These are phyloP conservation scores for Lepidium africanum DNA, from an alignment of 345 rosid species.

Conservation along the genomic window DNA sequence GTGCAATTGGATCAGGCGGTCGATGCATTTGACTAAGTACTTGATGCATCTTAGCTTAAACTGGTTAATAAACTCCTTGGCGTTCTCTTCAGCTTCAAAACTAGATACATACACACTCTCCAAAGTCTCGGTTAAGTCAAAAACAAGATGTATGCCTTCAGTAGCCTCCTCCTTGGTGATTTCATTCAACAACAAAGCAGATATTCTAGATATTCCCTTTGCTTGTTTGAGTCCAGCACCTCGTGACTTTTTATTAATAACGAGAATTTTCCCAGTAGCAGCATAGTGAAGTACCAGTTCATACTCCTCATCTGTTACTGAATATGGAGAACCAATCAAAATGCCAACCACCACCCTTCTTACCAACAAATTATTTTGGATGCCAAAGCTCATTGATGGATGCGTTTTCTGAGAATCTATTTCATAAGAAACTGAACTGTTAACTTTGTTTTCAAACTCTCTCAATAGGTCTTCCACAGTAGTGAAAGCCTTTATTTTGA, in stretches of 20 bases:
- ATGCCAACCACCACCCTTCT: constrained; percentile 56
- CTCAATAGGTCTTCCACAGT: constrained; percentile 36
- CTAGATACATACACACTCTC: constrained; percentile 48
- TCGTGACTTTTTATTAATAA: constrained; percentile 11
- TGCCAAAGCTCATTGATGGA: constrained; percentile 11
- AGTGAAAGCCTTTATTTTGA: constrained; percentile 23
- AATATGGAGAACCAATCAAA: constrained; percentile 37
- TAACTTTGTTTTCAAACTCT: constrained; percentile 36
- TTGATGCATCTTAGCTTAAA: constrained; percentile 46
- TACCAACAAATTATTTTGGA: constrained; percentile 32
- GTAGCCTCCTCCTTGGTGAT: constrained; percentile 41
- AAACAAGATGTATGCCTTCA: constrained; percentile 53
- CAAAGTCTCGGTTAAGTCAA: constrained; percentile 45
- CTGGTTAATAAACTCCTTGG: constrained; percentile 33
- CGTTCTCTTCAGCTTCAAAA: constrained; percentile 43
- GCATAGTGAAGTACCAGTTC: constrained; percentile 59
- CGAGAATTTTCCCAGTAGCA: constrained; percentile 44
- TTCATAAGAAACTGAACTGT: constrained; percentile 12
- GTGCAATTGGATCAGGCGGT: constrained; percentile 35
- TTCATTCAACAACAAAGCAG: constrained; percentile 5
- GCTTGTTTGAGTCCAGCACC: constrained; percentile 22
- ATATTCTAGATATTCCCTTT: constrained; percentile 7
- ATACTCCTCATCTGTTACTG: constrained; percentile 42
- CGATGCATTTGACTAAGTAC: constrained; percentile 56
- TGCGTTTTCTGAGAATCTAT: constrained; percentile 12